Evolutionary conservation across 139 green algal genomes (phyloP).

Genomic region (Chlamydomonas sphaeroides): DNA sequence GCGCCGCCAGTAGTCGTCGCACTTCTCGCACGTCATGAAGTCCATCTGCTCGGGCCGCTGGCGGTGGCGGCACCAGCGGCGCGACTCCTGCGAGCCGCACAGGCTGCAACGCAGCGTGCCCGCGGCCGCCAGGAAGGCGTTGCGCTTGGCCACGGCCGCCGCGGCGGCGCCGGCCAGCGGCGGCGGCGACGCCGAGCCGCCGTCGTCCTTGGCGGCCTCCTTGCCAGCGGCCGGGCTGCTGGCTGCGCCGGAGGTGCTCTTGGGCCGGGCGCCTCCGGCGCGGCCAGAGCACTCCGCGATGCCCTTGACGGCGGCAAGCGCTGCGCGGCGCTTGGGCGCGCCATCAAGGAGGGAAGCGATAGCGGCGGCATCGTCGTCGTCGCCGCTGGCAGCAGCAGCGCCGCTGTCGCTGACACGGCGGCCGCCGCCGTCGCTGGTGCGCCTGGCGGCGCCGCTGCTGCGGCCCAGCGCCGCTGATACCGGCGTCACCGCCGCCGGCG

Average conservation of each 20-base stretch:
- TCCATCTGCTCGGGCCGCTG: neutral
- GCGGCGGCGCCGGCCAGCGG: neutral
- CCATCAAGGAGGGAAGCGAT: too few species aligned
- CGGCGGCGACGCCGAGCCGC: neutral
- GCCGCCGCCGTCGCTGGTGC: too few species aligned
- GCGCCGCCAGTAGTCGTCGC: slow-evolving; percentile 13
- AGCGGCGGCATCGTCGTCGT: neutral
- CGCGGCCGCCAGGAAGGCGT: neutral
- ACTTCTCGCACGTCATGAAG: neutral
- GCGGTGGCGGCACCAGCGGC: slow-evolving; percentile 12
- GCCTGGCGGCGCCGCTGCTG: neutral
- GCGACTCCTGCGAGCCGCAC: neutral
- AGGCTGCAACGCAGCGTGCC: neutral
- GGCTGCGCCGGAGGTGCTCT: too few species aligned
- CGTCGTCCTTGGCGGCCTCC: neutral
- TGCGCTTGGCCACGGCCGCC: neutral
- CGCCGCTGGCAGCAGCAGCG: too few species aligned
- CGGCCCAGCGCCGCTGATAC: too few species aligned
- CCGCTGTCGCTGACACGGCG: too few species aligned
- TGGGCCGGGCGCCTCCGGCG: too few species aligned
- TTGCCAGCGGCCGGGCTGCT: too few species aligned
- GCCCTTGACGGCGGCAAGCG: too few species aligned
- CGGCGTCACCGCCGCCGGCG: too few species aligned
- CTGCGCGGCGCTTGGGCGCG: too few species aligned
- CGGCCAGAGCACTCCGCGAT: too few species aligned